Percentiles rank a stretch among this genome's conserved stretches.
Evolutionary conservation across 495 filamentous ascomycete species (phyloP).

Genomic region (Geoglossum glabrum): DNA sequence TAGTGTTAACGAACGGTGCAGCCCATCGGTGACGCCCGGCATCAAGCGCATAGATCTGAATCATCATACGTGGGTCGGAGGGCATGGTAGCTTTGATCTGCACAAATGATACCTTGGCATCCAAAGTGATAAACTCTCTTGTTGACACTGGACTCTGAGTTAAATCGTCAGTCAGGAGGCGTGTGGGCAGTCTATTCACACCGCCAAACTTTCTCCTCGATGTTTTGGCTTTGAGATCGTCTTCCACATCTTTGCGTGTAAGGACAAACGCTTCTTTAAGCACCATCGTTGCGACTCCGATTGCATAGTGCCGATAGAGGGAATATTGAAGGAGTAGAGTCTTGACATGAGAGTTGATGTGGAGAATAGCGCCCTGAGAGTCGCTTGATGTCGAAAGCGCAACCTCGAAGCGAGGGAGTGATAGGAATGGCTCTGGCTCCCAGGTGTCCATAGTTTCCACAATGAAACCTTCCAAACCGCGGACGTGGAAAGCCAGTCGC

Average conservation of each 20-base stretch:
- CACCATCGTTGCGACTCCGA: conserved; percentile 60
- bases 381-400: conserved; percentile 71
- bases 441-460: conserved; percentile 69
- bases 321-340: conserved; percentile 75
- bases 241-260: conserved; percentile 14
- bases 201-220: neutral
- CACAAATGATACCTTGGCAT: conserved; percentile 56
- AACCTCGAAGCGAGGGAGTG: conserved; percentile 70
- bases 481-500: conserved; percentile 56
- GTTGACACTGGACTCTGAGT: conserved; percentile 15
- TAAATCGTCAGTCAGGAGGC: conserved; percentile 9
- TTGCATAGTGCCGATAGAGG: conserved; percentile 81
- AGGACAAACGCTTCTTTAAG: conserved; percentile 52
- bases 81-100: conserved; percentile 83
- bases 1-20: conserved; percentile 53
- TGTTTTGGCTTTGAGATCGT: neutral
- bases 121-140: conserved; percentile 56
- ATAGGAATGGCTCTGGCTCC: conserved; percentile 71
- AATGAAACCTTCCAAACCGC: conserved; percentile 72
- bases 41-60: conserved; percentile 66
- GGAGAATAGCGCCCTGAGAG: conserved; percentile 64
- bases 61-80: conserved; percentile 68
- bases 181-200: neutral
- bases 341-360: conserved; percentile 63
- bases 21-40: conserved; percentile 72